Conservation (phyloP, 257 asterid genomes). For the Scutellaria baicalensis region DNA sequence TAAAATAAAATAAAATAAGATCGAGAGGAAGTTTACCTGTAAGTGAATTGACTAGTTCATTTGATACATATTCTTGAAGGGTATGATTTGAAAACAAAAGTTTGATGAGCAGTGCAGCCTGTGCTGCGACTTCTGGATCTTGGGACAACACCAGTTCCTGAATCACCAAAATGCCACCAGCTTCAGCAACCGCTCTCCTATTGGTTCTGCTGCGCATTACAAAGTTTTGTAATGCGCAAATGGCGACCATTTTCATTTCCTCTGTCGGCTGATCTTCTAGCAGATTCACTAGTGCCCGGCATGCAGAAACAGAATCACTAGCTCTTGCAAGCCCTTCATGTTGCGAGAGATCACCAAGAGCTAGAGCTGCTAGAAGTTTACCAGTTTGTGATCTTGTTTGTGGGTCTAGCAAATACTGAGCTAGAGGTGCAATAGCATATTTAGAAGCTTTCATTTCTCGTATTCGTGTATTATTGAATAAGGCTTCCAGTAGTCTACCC, state of each 20-base stretch:
- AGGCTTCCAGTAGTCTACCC: slow-evolving; percentile 61
- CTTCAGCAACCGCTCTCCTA: slow-evolving; percentile 82
- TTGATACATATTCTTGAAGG: slow-evolving; percentile 80
- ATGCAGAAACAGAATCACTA: slow-evolving; percentile 68
- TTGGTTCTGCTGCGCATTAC: slow-evolving; percentile 81
- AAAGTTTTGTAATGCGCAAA: slow-evolving; percentile 81
- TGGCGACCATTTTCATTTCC: slow-evolving; percentile 68
- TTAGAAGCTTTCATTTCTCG: slow-evolving; percentile 75
- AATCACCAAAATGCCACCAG: slow-evolving; percentile 70
- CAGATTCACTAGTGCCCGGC: slow-evolving; percentile 60
- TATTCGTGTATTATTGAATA: slow-evolving; percentile 52
- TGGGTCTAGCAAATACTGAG: slow-evolving; percentile 84
- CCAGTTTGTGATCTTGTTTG: slow-evolving; percentile 66
- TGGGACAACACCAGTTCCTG: slow-evolving; percentile 64
- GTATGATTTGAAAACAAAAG: slow-evolving; percentile 80
- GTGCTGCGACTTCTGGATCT: slow-evolving; percentile 55
- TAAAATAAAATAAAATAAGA: neutral
- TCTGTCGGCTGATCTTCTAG: slow-evolving; percentile 74
- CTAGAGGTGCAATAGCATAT: slow-evolving; percentile 77
- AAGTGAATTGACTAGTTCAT: slow-evolving; percentile 68
- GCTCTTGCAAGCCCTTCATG: slow-evolving; percentile 84
- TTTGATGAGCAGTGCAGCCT: slow-evolving; percentile 65
- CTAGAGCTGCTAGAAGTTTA: slow-evolving; percentile 74
- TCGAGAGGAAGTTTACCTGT: slow-evolving; percentile 45
- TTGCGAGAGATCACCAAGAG: slow-evolving; percentile 87